Evolutionary conservation across 164 flowering plant genomes (phyloP).

Genomic region (Dillenia turbinata): DNA sequence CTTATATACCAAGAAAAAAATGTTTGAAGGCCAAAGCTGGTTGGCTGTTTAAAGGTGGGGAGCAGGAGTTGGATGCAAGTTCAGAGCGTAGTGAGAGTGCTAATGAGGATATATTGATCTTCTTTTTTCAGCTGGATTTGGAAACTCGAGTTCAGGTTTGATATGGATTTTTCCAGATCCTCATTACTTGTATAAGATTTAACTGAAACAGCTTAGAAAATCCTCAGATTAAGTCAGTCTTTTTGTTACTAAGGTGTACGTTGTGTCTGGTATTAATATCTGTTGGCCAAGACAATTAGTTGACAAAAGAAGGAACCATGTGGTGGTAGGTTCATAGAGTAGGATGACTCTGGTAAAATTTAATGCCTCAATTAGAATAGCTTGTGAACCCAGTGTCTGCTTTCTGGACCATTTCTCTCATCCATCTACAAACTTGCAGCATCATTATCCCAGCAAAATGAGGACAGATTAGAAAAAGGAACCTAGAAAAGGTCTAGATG

Average conservation of each 20-base stretch:
- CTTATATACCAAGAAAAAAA: constrained; percentile 18
- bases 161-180: neutral
- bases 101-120: constrained; percentile 85
- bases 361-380: no score
- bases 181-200: neutral
- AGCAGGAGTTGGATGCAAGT: constrained; percentile 49
- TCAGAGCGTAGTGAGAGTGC: constrained; percentile 81
- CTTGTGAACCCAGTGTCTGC: no score
- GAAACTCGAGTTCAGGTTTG: constrained; percentile 87
- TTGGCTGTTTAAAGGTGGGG: constrained; percentile 71
- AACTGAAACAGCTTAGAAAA: neutral
- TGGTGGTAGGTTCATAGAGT: no score
- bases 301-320: neutral
- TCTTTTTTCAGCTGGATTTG: constrained; percentile 90
- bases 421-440: no score
- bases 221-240: neutral
- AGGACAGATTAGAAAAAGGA: no score
- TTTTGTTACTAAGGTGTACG: neutral
- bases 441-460: no score
- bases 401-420: no score
- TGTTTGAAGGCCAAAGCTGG: constrained; percentile 53
- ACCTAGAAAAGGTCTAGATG: no score
- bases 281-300: neutral
- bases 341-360: neutral
- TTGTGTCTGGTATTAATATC: neutral